Conservation (phyloP, 2,329 filamentous ascomycete genomes). For the Fusarium mundagurra region DNA sequence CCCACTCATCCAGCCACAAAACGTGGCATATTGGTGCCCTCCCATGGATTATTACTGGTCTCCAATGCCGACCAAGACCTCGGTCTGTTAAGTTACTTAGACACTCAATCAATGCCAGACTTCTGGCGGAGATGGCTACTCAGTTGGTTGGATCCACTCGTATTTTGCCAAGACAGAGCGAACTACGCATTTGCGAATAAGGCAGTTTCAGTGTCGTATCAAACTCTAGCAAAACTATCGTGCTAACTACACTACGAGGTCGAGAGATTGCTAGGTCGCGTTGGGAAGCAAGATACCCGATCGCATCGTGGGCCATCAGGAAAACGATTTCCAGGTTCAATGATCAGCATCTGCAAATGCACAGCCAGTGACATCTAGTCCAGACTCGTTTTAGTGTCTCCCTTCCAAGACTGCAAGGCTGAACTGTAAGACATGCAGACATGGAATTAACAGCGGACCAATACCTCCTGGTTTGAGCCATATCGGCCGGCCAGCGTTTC, state of each 20-base stretch:
- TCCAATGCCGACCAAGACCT: conserved; percentile 12
- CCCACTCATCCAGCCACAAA: conserved; percentile 4
- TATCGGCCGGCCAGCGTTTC: neutral
- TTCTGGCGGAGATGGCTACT: neutral
- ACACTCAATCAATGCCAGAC: neutral
- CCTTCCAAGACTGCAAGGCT: conserved; percentile 14
- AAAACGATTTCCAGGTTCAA: neutral
- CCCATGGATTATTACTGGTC: neutral
- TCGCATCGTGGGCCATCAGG: neutral
- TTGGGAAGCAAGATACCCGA: neutral
- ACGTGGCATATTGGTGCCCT: conserved; percentile 1
- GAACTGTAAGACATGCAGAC: conserved; percentile 1
- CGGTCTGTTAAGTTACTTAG: neutral
- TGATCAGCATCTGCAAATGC: neutral
- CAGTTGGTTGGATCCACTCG: neutral
- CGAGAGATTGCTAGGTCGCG: neutral
- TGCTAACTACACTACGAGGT: neutral
- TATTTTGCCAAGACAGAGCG: neutral
- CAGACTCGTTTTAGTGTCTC: neutral
- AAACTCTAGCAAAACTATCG: neutral
- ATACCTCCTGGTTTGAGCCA: conserved; percentile 4
- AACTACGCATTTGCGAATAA: neutral
- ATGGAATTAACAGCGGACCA: conserved; percentile 9
- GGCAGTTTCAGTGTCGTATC: neutral
- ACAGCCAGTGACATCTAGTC: neutral